Conservation (phyloP, 2,329 filamentous ascomycete genomes). For the Aspergillus sp. region DNA sequence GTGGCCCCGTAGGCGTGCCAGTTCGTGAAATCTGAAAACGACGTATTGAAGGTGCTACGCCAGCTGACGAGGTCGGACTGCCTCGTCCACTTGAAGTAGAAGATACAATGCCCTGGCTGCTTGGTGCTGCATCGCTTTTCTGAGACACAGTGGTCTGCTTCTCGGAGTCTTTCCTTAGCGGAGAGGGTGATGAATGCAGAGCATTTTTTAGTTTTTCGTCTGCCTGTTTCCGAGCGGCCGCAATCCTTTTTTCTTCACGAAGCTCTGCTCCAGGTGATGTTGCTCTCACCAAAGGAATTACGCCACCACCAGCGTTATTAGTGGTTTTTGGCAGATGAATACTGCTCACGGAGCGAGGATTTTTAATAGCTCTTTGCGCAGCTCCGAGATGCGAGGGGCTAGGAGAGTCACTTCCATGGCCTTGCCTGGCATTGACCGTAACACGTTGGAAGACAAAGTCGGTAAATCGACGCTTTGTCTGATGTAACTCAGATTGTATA, state of each 20-base stretch:
- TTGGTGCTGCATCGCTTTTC: neutral
- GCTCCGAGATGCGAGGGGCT: slow-evolving; percentile 20
- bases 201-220: slow-evolving; percentile 31
- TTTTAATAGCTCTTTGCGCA: slow-evolving; percentile 28
- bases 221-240: slow-evolving; percentile 28
- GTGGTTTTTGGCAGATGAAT: slow-evolving; percentile 21
- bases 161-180: slow-evolving; percentile 3
- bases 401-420: slow-evolving; percentile 12
- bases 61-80: slow-evolving; percentile 21
- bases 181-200: slow-evolving; percentile 22
- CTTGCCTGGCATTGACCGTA: slow-evolving; percentile 23
- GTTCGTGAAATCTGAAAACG: slow-evolving; percentile 43
- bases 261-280: slow-evolving; percentile 45
- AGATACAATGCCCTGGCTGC: neutral
- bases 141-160: neutral
- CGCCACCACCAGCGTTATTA: slow-evolving; percentile 15
- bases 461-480: slow-evolving; percentile 50
- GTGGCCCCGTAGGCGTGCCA: slow-evolving; percentile 25
- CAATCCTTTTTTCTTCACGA: slow-evolving; percentile 33
- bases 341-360: slow-evolving; percentile 37
- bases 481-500: slow-evolving; percentile 45
- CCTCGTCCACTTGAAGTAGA: slow-evolving; percentile 13
- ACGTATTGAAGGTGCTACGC: slow-evolving; percentile 27
- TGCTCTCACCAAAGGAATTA: slow-evolving; percentile 40
- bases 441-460: slow-evolving; percentile 50